Percentiles rank a stretch among this genome's conserved stretches.
phyloP scores from a whole-genome alignment of 495 filamentous ascomycete genomes.

The Apiosordaria backusii region DNA sequence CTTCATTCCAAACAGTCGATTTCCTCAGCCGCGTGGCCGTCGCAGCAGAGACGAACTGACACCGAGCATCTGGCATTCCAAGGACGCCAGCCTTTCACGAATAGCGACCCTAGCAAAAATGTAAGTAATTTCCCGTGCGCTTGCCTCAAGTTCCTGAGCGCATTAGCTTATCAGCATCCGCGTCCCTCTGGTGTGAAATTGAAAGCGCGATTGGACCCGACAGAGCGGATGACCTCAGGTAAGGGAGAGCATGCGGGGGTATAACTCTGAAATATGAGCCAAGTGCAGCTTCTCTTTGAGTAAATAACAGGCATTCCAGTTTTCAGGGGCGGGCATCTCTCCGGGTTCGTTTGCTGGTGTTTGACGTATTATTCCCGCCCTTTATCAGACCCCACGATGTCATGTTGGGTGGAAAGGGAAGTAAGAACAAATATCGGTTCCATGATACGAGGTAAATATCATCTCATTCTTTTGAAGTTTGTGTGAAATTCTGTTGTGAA shows the following conservation, averaged over 20 bases:
- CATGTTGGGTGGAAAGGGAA: too few species aligned
- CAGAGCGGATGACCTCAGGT: background rate
- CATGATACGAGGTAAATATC: too few species aligned
- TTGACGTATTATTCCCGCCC: too few species aligned
- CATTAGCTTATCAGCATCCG: background rate
- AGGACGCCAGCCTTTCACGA: background rate
- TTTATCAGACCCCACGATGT: too few species aligned
- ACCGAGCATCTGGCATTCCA: background rate
- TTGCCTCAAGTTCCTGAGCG: background rate
- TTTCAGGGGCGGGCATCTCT: too few species aligned
- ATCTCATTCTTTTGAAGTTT: too few species aligned
- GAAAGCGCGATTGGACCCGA: background rate
- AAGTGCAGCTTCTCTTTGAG: background rate
- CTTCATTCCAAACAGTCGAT: background rate
- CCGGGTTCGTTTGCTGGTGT: background rate
- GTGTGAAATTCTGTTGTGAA: too few species aligned
- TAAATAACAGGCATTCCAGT: background rate
- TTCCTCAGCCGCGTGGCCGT: background rate
- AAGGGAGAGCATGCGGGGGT: background rate
- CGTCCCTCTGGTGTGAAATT: background rate
- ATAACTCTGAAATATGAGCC: background rate
- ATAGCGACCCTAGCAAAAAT: background rate
- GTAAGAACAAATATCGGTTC: too few species aligned
- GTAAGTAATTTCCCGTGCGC: background rate
- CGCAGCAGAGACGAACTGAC: background rate